A percentile compares a stretch with the other conserved stretches of the same genome.
These are phyloP conservation scores for Exophiala viscosa DNA, from an alignment of 2,329 filamentous ascomycete species.

Conservation along the genomic window DNA sequence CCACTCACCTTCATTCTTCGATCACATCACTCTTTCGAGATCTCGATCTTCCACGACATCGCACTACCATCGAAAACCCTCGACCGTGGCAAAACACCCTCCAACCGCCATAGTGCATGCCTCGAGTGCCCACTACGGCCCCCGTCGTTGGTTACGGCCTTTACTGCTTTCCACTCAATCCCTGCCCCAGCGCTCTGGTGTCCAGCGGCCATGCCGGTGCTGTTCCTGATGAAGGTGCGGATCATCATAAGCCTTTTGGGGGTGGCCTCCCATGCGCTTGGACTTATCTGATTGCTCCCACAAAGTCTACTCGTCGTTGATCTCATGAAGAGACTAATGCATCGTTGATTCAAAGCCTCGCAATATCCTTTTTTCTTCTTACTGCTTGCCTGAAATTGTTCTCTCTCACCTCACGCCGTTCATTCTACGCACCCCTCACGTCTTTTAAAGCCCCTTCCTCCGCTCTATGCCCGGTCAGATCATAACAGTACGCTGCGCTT, in stretches of 20 bases:
- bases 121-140: neutral
- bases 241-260: conserved; percentile 3
- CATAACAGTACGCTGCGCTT: too few species aligned
- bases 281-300: conserved; percentile 4
- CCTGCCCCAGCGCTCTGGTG: neutral
- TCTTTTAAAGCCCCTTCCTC: too few species aligned
- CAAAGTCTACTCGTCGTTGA: conserved; percentile 25
- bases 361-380: too few species aligned
- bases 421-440: neutral
- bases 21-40: conserved; percentile 14
- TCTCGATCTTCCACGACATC: conserved; percentile 14
- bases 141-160: neutral
- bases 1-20: conserved; percentile 1
- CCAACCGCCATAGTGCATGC: neutral
- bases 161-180: neutral
- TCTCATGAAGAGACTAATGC: too few species aligned
- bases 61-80: conserved; percentile 1
- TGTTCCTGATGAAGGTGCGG: conserved; percentile 7
- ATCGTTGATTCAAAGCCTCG: too few species aligned
- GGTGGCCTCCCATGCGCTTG: neutral
- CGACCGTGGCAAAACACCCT: neutral
- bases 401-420: neutral
- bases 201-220: neutral
- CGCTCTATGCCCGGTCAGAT: too few species aligned
- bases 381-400: too few species aligned